A percentile compares a stretch with the other conserved stretches of the same genome.
Conservation (phyloP, 176 grass and related monocot genomes). For the Poa pratensis region DNA sequence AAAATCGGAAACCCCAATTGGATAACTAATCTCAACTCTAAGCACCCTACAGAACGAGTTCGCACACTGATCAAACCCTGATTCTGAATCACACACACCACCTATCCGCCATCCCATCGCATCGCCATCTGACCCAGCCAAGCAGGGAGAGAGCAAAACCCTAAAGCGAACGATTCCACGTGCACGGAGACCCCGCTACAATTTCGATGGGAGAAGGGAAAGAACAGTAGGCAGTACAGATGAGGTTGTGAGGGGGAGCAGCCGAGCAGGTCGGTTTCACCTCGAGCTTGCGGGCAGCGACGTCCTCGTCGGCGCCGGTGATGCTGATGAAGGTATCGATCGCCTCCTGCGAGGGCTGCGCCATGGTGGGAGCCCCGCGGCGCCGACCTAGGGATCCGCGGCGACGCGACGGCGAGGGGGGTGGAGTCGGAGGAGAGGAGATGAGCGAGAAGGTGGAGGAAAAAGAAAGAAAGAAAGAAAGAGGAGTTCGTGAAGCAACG, state of each 20-base stretch:
- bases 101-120: constrained; percentile 8
- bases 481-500: constrained; percentile 46
- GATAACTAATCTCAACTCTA: background rate
- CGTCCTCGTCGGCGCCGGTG: constrained; percentile 66
- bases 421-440: constrained; percentile 4
- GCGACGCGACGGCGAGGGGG: constrained; percentile 25
- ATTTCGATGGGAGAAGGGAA: background rate
- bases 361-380: constrained; percentile 43
- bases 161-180: background rate
- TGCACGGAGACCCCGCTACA: background rate
- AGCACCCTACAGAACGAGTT: background rate
- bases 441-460: constrained; percentile 6
- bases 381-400: background rate
- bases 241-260: background rate
- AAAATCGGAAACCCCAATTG: constrained; percentile 14
- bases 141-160: constrained; percentile 11
- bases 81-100: background rate
- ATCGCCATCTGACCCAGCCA: constrained; percentile 6
- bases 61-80: background rate
- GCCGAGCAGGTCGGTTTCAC: constrained; percentile 40
- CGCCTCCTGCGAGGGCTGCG: constrained; percentile 61
- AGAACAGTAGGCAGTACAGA: background rate
- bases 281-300: constrained; percentile 82
- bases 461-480: background rate
- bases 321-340: constrained; percentile 90